Evolutionary conservation across 179 eudicot species (phyloP).

Genomic region (Beta lomatogona): DNA sequence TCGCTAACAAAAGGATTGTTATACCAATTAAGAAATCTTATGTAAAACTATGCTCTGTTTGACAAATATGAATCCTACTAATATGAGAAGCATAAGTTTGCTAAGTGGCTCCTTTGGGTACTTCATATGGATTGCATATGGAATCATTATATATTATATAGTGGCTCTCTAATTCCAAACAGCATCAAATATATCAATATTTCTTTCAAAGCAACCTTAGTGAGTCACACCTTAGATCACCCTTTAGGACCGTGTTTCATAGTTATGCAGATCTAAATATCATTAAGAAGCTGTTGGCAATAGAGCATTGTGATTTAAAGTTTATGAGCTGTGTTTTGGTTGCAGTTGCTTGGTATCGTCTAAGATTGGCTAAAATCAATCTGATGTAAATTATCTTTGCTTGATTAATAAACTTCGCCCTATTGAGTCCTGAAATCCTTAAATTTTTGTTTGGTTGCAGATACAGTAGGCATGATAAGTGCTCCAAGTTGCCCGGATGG

Average conservation of each 20-base stretch:
- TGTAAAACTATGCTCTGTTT: neutral
- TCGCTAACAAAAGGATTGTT: slow-evolving; percentile 93
- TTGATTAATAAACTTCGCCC: neutral
- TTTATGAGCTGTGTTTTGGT: neutral
- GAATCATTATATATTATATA: neutral
- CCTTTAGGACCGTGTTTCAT: neutral
- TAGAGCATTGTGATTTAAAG: neutral
- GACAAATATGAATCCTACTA: neutral
- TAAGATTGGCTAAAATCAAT: neutral
- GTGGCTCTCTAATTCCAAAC: neutral
- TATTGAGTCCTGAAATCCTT: neutral
- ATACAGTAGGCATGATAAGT: slow-evolving; percentile 94
- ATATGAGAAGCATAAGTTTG: too few species aligned
- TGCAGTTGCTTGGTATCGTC: neutral
- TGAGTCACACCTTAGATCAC: neutral
- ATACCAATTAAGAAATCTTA: neutral
- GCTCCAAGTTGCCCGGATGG: slow-evolving; percentile 94
- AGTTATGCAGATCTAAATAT: neutral
- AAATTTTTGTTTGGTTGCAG: slow-evolving; percentile 36
- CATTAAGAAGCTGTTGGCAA: neutral
- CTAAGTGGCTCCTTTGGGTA: neutral
- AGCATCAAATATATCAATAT: neutral
- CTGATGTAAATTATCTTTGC: neutral
- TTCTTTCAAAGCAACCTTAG: neutral
- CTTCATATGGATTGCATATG: neutral